phyloP scores from a whole-genome alignment of 2,329 filamentous ascomycete species.

The Diaporthe ampelina region DNA sequence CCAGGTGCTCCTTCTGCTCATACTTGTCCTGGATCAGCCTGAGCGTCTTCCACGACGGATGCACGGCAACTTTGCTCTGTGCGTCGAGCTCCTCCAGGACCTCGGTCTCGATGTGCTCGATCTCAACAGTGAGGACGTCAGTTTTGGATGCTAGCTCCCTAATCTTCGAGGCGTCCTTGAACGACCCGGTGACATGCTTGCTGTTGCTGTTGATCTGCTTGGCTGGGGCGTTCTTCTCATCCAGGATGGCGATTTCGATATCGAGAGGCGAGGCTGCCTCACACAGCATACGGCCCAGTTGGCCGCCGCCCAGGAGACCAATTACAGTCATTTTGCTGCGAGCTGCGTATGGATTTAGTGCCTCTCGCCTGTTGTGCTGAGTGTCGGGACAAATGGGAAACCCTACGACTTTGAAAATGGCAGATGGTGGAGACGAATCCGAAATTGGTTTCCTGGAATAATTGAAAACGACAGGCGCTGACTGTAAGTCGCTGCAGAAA shows the following conservation, averaged over 20 bases:
- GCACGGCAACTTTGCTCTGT: conserved; percentile 73
- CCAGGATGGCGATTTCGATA: conserved; percentile 83
- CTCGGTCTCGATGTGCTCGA: conserved; percentile 94
- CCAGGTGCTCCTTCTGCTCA: conserved; percentile 86
- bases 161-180: conserved; percentile 86
- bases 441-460: not conserved
- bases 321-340: conserved; percentile 46
- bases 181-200: conserved; percentile 86
- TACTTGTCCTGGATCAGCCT: conserved; percentile 95
- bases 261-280: conserved; percentile 85
- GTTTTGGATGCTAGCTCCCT: conserved; percentile 81
- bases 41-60: conserved; percentile 89
- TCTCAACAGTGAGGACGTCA: conserved; percentile 92
- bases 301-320: conserved; percentile 73
- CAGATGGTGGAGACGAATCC: not conserved
- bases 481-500: not conserved
- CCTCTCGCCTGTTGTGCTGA: not conserved
- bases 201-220: conserved; percentile 86
- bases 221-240: conserved; percentile 81
- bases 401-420: not conserved
- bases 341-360: not conserved
- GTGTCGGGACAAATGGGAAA: not conserved
- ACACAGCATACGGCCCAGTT: conserved; percentile 93
- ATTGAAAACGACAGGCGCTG: not conserved
- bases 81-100: conserved; percentile 86